Base-by-base conservation (phyloP, 805 yeast species). In the Candida ovalis region DNA sequence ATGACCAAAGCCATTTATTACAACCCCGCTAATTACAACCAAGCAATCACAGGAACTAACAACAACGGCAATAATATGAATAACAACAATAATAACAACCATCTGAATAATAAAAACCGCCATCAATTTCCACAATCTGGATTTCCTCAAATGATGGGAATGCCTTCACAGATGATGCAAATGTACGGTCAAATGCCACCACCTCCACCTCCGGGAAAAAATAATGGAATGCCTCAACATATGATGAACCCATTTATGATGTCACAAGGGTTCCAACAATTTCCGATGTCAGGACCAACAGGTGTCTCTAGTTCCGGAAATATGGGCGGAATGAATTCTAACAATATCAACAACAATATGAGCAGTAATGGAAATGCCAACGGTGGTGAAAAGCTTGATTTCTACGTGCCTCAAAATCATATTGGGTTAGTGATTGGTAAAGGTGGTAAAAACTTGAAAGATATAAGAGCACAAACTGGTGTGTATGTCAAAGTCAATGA, bases 341-440 rank as follows among this genome's bases (percentile, higher is more conserved):
- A 35, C 21, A 35, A 35, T 18, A 35, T 36, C 47, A 6, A 51
- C 51, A 43, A 48, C 58, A 17, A 48, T 44, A 39, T 30, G 35
- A 30, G 15, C 35, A 30, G 15, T 30, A 30, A 30, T 12, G 57
- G 58, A 30, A 46, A 50, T 27, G 38, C 55, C 8, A 43, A 48
- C 28, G 49, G 53, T 12, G 56, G 54, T 9, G 86, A 77, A 57
- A 77, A 78, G 57, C 73, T 77, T 46, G 91, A 85, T 50, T 73
- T 88, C 3, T 83, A 70, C 55, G 88, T 89, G 40, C 90, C 95
- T 22, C 83, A 84, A 60, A 79, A 80, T 33, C 84, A 77, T 64
- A 90, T 89, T 36, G 96, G 96, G 1, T 79, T 87, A 36, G 83
- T 89, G 24, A 89, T 89, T 50, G 96, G 96, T 1, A 87, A 82